Percentiles rank a stretch among this genome's conserved stretches.
These are phyloP conservation scores for Mimosa pudica DNA, from an alignment of 306 rosid genomes.

Conservation along the genomic window DNA sequence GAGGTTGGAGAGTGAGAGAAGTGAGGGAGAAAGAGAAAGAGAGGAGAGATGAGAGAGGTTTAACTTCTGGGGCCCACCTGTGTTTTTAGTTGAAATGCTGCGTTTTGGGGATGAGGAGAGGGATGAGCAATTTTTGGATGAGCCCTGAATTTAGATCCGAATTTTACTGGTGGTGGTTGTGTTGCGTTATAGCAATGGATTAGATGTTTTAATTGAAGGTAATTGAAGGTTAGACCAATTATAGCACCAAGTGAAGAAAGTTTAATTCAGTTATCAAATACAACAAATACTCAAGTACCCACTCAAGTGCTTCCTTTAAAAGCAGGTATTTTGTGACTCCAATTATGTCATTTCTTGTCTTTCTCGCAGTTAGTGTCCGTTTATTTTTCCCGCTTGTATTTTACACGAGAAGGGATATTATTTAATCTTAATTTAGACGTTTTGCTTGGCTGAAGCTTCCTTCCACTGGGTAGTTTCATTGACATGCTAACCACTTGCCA, in stretches of 20 bases:
- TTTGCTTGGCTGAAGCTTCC: constrained; percentile 26
- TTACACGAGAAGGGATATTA: constrained; percentile 1
- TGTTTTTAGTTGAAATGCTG: too few species aligned
- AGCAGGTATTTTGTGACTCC: constrained; percentile 50
- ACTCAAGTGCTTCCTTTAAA: constrained; percentile 53
- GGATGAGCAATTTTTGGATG: too few species aligned
- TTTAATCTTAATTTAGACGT: not conserved
- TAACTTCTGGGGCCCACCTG: too few species aligned
- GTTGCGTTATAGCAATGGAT: constrained; percentile 5
- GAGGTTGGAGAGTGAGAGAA: too few species aligned
- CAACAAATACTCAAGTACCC: constrained; percentile 56
- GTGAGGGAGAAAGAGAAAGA: too few species aligned
- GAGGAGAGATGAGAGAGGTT: too few species aligned
- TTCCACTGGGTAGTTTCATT: constrained; percentile 19
- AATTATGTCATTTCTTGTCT: constrained; percentile 61
- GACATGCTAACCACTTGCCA: constrained; percentile 27
- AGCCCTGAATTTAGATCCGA: too few species aligned
- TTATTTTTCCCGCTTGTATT: not conserved
- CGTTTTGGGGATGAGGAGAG: too few species aligned
- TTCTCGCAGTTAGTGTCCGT: constrained; percentile 42
- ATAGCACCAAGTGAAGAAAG: not conserved
- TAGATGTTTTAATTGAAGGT: constrained; percentile 11
- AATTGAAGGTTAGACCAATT: constrained; percentile 6
- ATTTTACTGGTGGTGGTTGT: too few species aligned
- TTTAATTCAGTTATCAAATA: constrained; percentile 27